Percentiles rank a stretch among this genome's conserved stretches.
These are phyloP conservation scores for Naumovozyma baii DNA, from an alignment of 805 yeast species.

Conservation along the genomic window DNA sequence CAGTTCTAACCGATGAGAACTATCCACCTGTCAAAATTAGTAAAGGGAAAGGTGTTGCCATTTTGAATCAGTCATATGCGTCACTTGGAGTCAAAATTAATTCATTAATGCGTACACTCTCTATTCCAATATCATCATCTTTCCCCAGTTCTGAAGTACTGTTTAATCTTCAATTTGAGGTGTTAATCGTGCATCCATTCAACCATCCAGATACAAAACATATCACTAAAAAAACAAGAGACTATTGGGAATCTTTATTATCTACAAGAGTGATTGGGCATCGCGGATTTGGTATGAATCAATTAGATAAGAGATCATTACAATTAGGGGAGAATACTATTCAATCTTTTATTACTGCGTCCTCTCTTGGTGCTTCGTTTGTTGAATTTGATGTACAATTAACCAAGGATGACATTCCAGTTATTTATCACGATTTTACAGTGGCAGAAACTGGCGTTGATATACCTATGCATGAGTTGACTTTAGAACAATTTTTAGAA, in stretches of 20 bases:
- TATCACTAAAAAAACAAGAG: conserved; percentile 34
- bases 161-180: conserved; percentile 71
- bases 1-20: too few species aligned
- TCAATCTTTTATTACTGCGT: conserved; percentile 91
- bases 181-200: conserved; percentile 63
- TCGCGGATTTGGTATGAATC: conserved; percentile 88
- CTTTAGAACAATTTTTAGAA: conserved; percentile 77
- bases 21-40: too few species aligned
- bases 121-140: neutral
- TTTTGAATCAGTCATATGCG: neutral
- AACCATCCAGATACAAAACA: conserved; percentile 14
- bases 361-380: conserved; percentile 90
- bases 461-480: conserved; percentile 88
- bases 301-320: conserved; percentile 57
- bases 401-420: conserved; percentile 86
- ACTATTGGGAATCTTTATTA: conserved; percentile 86
- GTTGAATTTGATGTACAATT: conserved; percentile 95
- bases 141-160: too few species aligned
- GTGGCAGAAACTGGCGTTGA: conserved; percentile 95
- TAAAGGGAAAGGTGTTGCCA: neutral
- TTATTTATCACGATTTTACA: conserved; percentile 85
- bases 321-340: conserved; percentile 94
- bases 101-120: neutral
- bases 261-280: conserved; percentile 92
- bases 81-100: neutral